A percentile compares a stretch with the other conserved stretches of the same genome.
Conservation (phyloP, 345 rosid genomes). For the Kernera saxatilis region DNA sequence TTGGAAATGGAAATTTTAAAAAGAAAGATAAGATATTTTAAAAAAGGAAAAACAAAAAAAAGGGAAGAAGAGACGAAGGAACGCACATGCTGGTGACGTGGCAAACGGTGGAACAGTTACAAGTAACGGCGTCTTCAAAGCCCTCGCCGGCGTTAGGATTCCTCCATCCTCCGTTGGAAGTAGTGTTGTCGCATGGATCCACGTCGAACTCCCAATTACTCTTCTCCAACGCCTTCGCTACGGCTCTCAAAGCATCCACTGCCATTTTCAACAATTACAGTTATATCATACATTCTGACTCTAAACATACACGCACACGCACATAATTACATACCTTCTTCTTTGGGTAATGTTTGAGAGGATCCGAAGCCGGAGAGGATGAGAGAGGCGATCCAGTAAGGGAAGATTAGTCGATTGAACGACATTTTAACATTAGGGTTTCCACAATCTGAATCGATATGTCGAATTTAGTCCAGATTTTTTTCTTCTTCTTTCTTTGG, state of each 20-base stretch:
- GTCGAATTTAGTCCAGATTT: neutral
- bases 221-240: slow-evolving; percentile 45
- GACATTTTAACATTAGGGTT: slow-evolving; percentile 15
- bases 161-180: slow-evolving; percentile 35
- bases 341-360: slow-evolving; percentile 26
- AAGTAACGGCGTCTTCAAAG: slow-evolving; percentile 30
- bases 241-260: slow-evolving; percentile 43
- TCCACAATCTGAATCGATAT: neutral
- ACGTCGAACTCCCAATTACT: slow-evolving; percentile 43
- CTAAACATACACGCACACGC: neutral
- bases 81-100: slow-evolving; percentile 36
- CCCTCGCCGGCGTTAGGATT: neutral
- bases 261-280: no score
- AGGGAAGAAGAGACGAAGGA: neutral
- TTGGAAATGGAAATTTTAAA: no score
- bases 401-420: slow-evolving; percentile 1
- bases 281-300: neutral
- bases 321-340: slow-evolving; percentile 28
- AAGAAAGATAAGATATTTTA: no score
- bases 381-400: slow-evolving; percentile 13
- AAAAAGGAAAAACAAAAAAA: neutral
- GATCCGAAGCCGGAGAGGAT: slow-evolving; percentile 10
- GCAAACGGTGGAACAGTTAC: slow-evolving; percentile 43
- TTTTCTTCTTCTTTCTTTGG: neutral
- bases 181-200: slow-evolving; percentile 46